Evolutionary conservation across 208 protist genomes (phyloP).

Genomic region (Acanthamoeba rhysodes): DNA sequence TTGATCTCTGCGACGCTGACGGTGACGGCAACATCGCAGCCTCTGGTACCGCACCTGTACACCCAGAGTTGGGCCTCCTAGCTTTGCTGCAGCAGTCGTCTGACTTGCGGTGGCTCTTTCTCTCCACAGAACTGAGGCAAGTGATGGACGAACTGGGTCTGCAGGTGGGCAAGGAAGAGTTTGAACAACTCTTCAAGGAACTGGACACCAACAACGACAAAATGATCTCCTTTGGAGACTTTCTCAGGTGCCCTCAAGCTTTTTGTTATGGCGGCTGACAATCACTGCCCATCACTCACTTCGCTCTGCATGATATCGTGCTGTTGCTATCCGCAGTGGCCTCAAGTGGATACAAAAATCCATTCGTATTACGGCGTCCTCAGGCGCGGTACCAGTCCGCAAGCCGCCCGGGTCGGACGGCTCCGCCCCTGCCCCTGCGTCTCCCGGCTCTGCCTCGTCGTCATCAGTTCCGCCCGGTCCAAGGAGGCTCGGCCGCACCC

Average conservation of each 20-base stretch:
- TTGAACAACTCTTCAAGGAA: conserved; percentile 33
- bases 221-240: conserved; percentile 71
- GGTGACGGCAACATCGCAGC: conserved; percentile 45
- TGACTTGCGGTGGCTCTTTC: not conserved
- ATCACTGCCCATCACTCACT: not conserved
- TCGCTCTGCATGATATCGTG: not conserved
- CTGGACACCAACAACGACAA: conserved; percentile 60
- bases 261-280: not conserved
- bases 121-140: not conserved
- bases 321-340: not conserved
- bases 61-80: not conserved
- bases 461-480: not conserved
- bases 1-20: conserved; percentile 51
- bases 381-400: conserved; percentile 14
- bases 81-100: not conserved
- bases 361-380: conserved; percentile 37
- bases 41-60: not conserved
- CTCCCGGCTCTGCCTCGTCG: not conserved
- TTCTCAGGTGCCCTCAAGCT: conserved; percentile 21
- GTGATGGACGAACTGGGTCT: conserved; percentile 62
- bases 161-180: conserved; percentile 40
- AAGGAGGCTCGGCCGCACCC: not conserved
- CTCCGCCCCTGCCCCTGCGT: not conserved
- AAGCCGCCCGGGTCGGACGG: not conserved
- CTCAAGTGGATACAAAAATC: conserved; percentile 67